Evolutionary conservation across 2,329 filamentous ascomycete species (phyloP).

Genomic region (Clarireedia sp.): DNA sequence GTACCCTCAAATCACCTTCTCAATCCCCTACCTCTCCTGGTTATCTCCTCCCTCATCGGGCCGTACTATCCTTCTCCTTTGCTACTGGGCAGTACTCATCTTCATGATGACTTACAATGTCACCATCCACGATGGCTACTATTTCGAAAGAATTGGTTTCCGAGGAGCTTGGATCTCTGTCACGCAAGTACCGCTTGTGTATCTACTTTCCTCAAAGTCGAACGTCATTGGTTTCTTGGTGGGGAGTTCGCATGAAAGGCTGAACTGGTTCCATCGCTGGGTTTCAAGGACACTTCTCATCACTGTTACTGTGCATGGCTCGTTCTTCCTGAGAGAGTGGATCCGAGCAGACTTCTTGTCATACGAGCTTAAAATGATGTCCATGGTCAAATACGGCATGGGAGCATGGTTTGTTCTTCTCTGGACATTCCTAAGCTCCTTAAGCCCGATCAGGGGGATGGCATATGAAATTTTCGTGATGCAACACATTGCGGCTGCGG

Average conservation of each 20-base stretch:
- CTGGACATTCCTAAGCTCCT: conserved; percentile 57
- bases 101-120: conserved; percentile 48
- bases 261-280: conserved; percentile 71
- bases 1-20: conserved; percentile 47
- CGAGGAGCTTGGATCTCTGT: conserved; percentile 60
- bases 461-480: conserved; percentile 62
- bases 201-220: conserved; percentile 52
- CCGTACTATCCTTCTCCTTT: conserved; percentile 43
- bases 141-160: conserved; percentile 58
- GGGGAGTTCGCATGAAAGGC: conserved; percentile 57
- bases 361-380: conserved; percentile 51
- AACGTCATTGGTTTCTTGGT: conserved; percentile 52
- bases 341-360: conserved; percentile 49
- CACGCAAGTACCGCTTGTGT: conserved; percentile 56
- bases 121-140: conserved; percentile 45
- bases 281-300: conserved; percentile 61
- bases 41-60: conserved; percentile 51
- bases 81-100: conserved; percentile 52
- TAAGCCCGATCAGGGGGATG: conserved; percentile 56
- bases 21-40: conserved; percentile 42
- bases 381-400: conserved; percentile 58
- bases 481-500: conserved; percentile 57
- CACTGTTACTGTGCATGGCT: conserved; percentile 61
- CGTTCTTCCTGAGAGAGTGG: conserved; percentile 61
- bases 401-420: conserved; percentile 58